phyloP scores from a whole-genome alignment of 345 rosid genomes.

The Iberis pinnata region DNA sequence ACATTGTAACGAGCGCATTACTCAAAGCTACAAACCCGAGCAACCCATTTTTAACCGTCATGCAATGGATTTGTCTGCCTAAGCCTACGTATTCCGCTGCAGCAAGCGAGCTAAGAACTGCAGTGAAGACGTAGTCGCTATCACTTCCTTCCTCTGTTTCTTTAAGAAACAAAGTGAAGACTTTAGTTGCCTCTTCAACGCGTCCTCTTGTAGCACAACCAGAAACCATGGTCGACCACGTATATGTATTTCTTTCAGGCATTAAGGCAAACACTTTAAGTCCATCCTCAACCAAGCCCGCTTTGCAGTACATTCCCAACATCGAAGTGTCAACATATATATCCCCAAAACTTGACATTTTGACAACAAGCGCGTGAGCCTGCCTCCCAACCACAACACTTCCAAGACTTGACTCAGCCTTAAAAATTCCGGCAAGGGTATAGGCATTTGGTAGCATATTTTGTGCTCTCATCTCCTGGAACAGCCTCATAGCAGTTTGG shows the following conservation, averaged over 20 bases:
- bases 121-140: constrained; percentile 64
- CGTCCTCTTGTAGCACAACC: constrained; percentile 52
- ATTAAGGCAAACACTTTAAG: constrained; percentile 53
- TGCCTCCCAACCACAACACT: constrained; percentile 42
- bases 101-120: constrained; percentile 56
- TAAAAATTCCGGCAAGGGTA: constrained; percentile 67
- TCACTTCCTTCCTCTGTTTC: constrained; percentile 37
- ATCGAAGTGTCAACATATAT: constrained; percentile 77
- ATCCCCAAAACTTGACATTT: constrained; percentile 48
- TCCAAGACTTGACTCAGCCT: constrained; percentile 44
- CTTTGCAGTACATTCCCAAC: constrained; percentile 59
- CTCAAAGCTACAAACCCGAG: constrained; percentile 43
- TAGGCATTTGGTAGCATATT: constrained; percentile 62
- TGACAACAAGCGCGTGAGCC: constrained; percentile 59
- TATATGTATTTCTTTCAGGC: constrained; percentile 53
- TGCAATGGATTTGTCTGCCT: constrained; percentile 59
- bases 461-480: constrained; percentile 56
- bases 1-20: constrained; percentile 72
- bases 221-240: constrained; percentile 71
- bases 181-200: constrained; percentile 35
- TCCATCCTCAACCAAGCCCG: constrained; percentile 43
- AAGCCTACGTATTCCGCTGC: constrained; percentile 34
- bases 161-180: constrained; percentile 41
- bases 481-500: constrained; percentile 41
- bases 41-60: constrained; percentile 45